A percentile compares a stretch with the other conserved stretches of the same genome.
phyloP scores from a whole-genome alignment of 805 yeast species.

The Hanseniaspora vineae region DNA sequence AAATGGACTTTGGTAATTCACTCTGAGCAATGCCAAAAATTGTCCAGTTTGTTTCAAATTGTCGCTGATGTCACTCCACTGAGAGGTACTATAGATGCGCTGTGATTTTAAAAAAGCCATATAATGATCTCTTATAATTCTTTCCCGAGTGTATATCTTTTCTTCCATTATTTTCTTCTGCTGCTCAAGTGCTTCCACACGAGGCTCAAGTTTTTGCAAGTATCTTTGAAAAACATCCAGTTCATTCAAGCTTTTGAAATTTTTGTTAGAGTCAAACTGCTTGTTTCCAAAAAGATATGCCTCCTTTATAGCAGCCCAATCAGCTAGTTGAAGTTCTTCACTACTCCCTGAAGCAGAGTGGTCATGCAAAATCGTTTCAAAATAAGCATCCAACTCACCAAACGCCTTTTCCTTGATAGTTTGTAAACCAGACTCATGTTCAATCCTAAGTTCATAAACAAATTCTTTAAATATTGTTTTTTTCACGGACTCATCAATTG shows the following conservation, averaged over 20 bases:
- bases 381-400: conserved; percentile 37
- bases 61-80: conserved; percentile 46
- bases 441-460: conserved; percentile 27
- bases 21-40: conserved; percentile 53
- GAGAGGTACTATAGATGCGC: conserved; percentile 35
- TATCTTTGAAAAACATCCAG: conserved; percentile 44
- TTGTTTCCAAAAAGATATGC: conserved; percentile 28
- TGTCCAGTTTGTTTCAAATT: conserved; percentile 39
- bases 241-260: conserved; percentile 36
- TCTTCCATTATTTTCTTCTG: conserved; percentile 19
- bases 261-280: conserved; percentile 44
- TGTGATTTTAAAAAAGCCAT: conserved; percentile 31
- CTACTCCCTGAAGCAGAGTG: conserved; percentile 7
- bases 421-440: conserved; percentile 14
- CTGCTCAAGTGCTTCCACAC: conserved; percentile 9
- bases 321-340: conserved; percentile 2
- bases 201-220: conserved; percentile 9
- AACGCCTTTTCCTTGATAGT: conserved; percentile 35
- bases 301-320: not conserved
- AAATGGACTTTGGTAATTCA: conserved; percentile 64
- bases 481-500: conserved; percentile 41
- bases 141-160: conserved; percentile 40
- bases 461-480: conserved; percentile 41
- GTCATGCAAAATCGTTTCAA: conserved; percentile 25
- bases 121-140: conserved; percentile 54